Evolutionary conservation across 805 yeast genomes (phyloP), one percentile per base, ranked within the genome.

Genomic region (Candida verbasci): DNA sequence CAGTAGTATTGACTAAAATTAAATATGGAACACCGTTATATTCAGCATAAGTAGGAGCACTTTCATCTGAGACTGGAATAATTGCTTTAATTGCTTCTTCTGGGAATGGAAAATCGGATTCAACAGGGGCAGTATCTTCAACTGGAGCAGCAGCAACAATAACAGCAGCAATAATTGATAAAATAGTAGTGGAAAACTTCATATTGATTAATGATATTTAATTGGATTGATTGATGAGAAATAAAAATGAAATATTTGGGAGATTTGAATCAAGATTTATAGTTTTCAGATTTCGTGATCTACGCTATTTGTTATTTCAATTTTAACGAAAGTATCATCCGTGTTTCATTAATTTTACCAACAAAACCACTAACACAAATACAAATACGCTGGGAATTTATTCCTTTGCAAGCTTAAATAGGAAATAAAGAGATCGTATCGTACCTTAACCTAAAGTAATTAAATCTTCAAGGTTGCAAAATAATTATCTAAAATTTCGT

Each of bases 111-210:
- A 30, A 22, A 10, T 17, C 21, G 14, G 28, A 9, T 14, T 17
- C 38, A 6, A 26, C 24, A 16, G 27, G 29, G 10, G 18, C 16
- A 9, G 32, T 24, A 3, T 20, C 31, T 23, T 29, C 29, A 27
- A 31, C 35, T 6, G 34, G 31, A 10, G 38, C 38, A 11, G 32
- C 18, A 20, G 33, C 33, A 22, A 25, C 32, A 11, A 32, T 2
- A 31, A 14, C 27, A 20, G 39, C 35, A 27, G 39, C 35, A 30
- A 37, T 31, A 14, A 27, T 6, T 23, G 38, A 24, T 20, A 35
- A 28, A 12, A 32, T 24, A 27, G 35, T 18, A 23, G 18, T 24
- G 3, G 39, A 31, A 17, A 37, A 20, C 22, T 14, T 37, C 39
- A 37, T 37, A n/a, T 38, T 22, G 27, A 18, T 32, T 25, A n/a